Evolutionary conservation across 2,329 filamentous ascomycete species (phyloP).

Genomic region (Byssochlamys sp.): DNA sequence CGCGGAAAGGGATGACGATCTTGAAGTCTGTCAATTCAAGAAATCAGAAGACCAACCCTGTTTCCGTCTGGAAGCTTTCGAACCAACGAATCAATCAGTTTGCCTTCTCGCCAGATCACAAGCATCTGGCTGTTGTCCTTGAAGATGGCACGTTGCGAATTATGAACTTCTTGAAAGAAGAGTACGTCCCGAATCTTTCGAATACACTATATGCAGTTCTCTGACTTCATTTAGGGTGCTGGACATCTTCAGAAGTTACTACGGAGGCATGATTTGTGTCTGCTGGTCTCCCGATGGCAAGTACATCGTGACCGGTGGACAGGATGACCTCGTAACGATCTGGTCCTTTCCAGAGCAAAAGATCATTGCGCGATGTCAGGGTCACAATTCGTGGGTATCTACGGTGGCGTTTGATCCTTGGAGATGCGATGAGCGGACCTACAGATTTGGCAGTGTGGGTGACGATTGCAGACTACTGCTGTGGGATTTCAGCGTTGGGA

Average conservation of each 20-base stretch:
- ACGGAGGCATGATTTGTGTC: conserved; percentile 82
- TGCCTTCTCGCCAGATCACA: conserved; percentile 80
- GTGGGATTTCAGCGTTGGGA: conserved; percentile 96
- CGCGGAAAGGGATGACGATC: conserved; percentile 50
- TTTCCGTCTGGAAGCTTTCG: conserved; percentile 84
- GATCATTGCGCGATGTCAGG: conserved; percentile 84
- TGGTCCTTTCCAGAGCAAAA: conserved; percentile 79
- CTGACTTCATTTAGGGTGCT: conserved; percentile 51
- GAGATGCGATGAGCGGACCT: conserved; percentile 90
- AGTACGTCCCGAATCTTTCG: conserved; percentile 45
- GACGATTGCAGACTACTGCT: conserved; percentile 83
- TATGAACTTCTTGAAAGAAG: conserved; percentile 83
- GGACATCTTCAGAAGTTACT: conserved; percentile 82
- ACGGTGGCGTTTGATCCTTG: conserved; percentile 91
- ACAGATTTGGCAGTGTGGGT: conserved; percentile 89
- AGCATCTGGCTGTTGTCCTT: conserved; percentile 78
- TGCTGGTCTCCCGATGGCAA: conserved; percentile 97
- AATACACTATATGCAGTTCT: conserved; percentile 3
- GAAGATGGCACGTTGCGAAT: conserved; percentile 85
- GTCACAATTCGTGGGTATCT: conserved; percentile 92
- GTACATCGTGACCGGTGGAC: conserved; percentile 87
- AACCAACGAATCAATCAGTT: conserved; percentile 86
- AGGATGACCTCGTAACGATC: conserved; percentile 91
- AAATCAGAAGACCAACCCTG: conserved; percentile 86
- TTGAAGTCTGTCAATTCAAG: conserved; percentile 87